Evolutionary conservation across 2,329 filamentous ascomycete genomes (phyloP).

Genomic region (Coleophoma cylindrospora): DNA sequence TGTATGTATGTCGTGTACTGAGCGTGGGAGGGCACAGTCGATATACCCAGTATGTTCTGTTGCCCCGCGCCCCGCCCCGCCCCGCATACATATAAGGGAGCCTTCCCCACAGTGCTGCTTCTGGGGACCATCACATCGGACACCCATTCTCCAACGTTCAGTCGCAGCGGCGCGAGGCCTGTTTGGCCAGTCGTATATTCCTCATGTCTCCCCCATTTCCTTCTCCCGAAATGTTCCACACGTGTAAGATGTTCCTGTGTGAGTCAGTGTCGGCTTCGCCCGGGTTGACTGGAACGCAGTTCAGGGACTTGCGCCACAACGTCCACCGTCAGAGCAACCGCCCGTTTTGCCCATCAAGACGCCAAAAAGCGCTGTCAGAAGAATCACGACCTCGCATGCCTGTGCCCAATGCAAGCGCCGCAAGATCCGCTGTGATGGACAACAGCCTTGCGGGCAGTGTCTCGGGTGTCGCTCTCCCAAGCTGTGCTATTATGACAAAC

Average conservation of each 20-base stretch:
- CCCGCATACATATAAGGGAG: too few relatives aligned
- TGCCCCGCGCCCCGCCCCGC: too few relatives aligned
- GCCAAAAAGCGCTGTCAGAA: slow-evolving; percentile 36
- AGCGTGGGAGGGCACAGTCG: too few relatives aligned
- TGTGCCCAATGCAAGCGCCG: slow-evolving; percentile 74
- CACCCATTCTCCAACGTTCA: not conserved
- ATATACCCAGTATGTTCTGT: too few relatives aligned
- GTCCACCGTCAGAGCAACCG: slow-evolving; percentile 17
- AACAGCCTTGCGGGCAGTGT: slow-evolving; percentile 78
- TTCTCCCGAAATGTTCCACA: slow-evolving; percentile 26
- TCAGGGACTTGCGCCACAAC: slow-evolving; percentile 25
- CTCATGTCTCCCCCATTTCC: slow-evolving; percentile 23
- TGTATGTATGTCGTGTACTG: too few relatives aligned
- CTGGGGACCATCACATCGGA: too few relatives aligned
- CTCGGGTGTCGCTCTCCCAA: slow-evolving; percentile 77
- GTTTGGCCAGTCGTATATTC: slow-evolving; percentile 5
- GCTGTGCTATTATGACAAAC: slow-evolving; percentile 76
- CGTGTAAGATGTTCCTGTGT: slow-evolving; percentile 16
- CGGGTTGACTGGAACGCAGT: slow-evolving; percentile 12
- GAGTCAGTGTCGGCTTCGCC: too few relatives aligned
- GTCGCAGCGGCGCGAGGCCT: not conserved
- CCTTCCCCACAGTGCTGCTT: too few relatives aligned
- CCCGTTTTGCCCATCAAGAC: slow-evolving; percentile 21
- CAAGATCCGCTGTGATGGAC: slow-evolving; percentile 80
- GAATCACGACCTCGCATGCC: slow-evolving; percentile 55